Conservation (phyloP, 805 yeast species). For the Schwanniomyces pseudopolymorphus region DNA sequence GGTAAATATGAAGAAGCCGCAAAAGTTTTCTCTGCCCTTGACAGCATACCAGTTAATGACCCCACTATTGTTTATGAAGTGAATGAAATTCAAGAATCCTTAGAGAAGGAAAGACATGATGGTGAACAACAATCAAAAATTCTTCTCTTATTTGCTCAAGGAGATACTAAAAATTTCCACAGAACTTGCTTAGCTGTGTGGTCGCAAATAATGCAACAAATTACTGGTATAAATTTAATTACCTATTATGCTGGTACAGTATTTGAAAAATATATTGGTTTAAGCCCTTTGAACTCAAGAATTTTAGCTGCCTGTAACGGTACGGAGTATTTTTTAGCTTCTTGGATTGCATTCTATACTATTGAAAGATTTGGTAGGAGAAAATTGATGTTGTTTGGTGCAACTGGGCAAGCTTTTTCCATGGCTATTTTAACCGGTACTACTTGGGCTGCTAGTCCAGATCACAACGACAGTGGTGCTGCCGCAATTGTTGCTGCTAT, state of each 20-base stretch:
- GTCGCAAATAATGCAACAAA: conserved; percentile 51
- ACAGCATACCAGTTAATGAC: conserved; percentile 22
- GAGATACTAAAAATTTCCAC: conserved; percentile 47
- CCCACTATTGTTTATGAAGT: conserved; percentile 34
- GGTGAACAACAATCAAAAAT: conserved; percentile 7
- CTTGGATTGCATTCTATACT: conserved; percentile 16
- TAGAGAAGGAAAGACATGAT: conserved; percentile 8
- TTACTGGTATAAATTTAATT: conserved; percentile 49
- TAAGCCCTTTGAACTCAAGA: too few relatives aligned
- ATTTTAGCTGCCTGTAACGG: conserved; percentile 33
- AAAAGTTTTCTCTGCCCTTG: conserved; percentile 21
- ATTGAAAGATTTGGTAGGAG: conserved; percentile 25
- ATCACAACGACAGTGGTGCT: too few relatives aligned
- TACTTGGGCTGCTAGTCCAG: too few relatives aligned
- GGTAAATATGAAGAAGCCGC: conserved; percentile 29
- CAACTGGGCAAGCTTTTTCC: conserved; percentile 15
- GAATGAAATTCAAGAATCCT: conserved; percentile 29
- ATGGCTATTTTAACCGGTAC: conserved; percentile 43
- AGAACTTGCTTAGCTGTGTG: conserved; percentile 46
- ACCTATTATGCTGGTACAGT: too few relatives aligned
- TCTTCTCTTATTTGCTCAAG: conserved; percentile 26
- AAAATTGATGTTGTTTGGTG: conserved; percentile 17
- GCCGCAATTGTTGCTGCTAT: conserved; percentile 74
- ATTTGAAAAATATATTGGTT: too few relatives aligned
- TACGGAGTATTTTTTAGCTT: conserved; percentile 12